Conservation (phyloP, 768 basidiomycete genomes). For the Coprinopsis marcescibilis region DNA sequence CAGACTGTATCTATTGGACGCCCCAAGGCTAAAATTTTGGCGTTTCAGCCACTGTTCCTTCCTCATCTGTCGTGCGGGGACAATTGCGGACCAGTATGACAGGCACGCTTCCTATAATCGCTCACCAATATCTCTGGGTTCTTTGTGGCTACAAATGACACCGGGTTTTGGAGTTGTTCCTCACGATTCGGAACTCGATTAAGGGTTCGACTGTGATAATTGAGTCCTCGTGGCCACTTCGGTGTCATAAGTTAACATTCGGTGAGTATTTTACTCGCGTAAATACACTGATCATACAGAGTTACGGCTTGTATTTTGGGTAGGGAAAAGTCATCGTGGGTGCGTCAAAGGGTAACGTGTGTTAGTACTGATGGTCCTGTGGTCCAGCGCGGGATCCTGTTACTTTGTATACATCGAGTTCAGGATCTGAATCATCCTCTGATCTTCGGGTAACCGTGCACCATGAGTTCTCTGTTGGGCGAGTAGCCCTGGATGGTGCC, state of each 20-base stretch:
- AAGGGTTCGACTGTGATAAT: neutral
- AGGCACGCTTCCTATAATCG: neutral
- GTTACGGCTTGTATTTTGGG: no score
- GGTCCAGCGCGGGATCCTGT: no score
- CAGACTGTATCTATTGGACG: neutral
- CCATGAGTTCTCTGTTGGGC: conserved; percentile 25
- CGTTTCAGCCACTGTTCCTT: neutral
- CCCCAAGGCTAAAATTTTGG: neutral
- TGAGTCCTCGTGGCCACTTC: neutral
- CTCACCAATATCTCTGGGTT: neutral
- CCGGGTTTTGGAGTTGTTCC: neutral
- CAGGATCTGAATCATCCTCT: conserved; percentile 55
- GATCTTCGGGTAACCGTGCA: conserved; percentile 47
- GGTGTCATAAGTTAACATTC: neutral
- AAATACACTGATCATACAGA: no score
- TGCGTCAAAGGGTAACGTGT: no score
- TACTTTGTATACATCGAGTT: conserved; percentile 34
- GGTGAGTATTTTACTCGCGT: neutral
- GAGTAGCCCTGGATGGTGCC: conserved; percentile 20
- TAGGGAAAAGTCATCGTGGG: no score
- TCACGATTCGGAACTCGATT: neutral
- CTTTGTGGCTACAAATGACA: neutral
- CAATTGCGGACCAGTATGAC: neutral
- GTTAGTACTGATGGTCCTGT: no score
- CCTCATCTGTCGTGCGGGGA: neutral